Percentiles rank a stretch among this genome's conserved stretches.
These are phyloP conservation scores for Macrolepiota albuminosa DNA, from an alignment of 768 basidiomycete species.

Conservation along the genomic window DNA sequence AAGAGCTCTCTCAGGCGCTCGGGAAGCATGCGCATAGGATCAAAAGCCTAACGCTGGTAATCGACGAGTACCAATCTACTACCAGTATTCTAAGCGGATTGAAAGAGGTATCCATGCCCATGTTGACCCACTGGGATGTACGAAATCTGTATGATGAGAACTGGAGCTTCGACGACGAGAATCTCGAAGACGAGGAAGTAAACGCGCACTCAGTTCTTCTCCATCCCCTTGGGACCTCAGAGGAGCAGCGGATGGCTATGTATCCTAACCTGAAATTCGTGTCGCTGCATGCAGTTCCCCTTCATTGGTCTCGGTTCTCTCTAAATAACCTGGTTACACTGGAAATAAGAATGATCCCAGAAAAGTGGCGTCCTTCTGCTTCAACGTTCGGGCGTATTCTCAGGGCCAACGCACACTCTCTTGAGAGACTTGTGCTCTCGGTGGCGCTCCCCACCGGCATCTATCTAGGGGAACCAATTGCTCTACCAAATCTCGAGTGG, in stretches of 20 bases:
- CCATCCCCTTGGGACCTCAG: background rate
- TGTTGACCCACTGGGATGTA: background rate
- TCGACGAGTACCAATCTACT: constrained; percentile 7
- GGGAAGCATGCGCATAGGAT: background rate
- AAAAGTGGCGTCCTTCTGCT: background rate
- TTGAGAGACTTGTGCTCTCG: background rate
- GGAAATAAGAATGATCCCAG: constrained; percentile 3
- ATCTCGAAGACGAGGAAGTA: background rate
- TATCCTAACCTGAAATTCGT: background rate
- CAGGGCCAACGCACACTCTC: constrained; percentile 5
- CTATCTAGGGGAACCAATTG: background rate
- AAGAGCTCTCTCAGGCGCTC: background rate
- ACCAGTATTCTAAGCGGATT: background rate
- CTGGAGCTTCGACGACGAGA: background rate
- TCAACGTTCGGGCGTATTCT: background rate
- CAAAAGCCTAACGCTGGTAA: background rate
- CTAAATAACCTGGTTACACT: constrained; percentile 1
- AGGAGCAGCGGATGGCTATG: background rate
- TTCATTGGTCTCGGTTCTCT: constrained; percentile 5
- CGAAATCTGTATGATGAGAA: background rate
- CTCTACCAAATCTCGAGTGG: background rate
- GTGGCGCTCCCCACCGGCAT: background rate
- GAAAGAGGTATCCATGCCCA: background rate
- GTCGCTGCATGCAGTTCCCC: background rate
- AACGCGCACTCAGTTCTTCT: background rate